Percentiles rank a stretch among this genome's conserved stretches.
Evolutionary conservation across 441 rosid genomes (phyloP).

Genomic region (Manihot esculenta): DNA sequence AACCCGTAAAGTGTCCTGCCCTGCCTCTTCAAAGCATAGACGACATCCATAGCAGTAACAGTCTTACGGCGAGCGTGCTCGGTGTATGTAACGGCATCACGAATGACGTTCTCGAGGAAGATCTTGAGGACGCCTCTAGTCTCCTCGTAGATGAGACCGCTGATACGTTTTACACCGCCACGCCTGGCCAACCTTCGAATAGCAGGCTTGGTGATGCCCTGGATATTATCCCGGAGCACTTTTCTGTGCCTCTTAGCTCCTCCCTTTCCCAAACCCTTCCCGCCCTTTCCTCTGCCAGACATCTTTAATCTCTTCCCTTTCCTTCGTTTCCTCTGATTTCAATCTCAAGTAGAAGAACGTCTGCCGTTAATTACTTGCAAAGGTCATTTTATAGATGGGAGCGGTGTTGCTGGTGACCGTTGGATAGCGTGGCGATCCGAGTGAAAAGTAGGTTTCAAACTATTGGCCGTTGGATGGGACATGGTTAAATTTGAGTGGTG

Average conservation of each 20-base stretch:
- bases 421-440: not conserved
- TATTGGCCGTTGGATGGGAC: not conserved
- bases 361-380: not conserved
- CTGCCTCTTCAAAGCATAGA: constrained; percentile 4
- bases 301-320: not conserved
- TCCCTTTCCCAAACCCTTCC: constrained; percentile 2
- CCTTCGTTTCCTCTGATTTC: not conserved
- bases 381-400: not conserved
- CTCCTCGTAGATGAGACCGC: not conserved
- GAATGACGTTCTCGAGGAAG: constrained; percentile 6
- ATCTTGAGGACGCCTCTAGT: constrained; percentile 5
- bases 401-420: not conserved
- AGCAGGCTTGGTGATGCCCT: not conserved
- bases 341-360: too few relatives aligned
- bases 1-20: constrained; percentile 1
- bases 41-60: constrained; percentile 10
- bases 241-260: constrained; percentile 8
- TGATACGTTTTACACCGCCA: constrained; percentile 4
- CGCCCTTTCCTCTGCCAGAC: constrained; percentile 11
- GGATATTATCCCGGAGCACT: not conserved
- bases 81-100: not conserved
- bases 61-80: constrained; percentile 7
- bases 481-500: not conserved
- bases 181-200: not conserved
- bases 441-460: not conserved